These are phyloP conservation scores for Trichoderma gamsii DNA, from an alignment of 495 filamentous ascomycete genomes.

Conservation along the genomic window DNA sequence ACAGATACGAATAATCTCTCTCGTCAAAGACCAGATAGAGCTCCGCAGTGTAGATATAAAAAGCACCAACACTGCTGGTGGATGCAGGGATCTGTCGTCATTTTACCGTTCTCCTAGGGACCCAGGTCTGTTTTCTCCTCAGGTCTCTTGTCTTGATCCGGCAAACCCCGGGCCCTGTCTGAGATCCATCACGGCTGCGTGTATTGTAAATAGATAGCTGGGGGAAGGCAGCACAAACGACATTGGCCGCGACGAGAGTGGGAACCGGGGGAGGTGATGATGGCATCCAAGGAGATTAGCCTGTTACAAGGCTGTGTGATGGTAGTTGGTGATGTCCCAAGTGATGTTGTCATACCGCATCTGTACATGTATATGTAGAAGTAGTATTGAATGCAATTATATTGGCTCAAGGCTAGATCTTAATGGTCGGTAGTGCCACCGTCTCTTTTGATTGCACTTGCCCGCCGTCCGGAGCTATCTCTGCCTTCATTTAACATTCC, in stretches of 20 bases:
- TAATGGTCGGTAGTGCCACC: background rate
- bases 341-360: background rate
- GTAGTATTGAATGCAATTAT: too few species aligned
- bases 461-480: background rate
- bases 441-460: background rate
- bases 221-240: background rate
- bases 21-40: background rate
- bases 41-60: background rate
- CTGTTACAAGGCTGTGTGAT: background rate
- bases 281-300: background rate
- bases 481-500: slow-evolving; percentile 5
- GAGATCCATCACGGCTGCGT: background rate
- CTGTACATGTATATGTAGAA: background rate
- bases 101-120: background rate
- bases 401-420: background rate
- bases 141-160: background rate
- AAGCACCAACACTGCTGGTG: background rate
- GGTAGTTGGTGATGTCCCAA: background rate
- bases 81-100: background rate
- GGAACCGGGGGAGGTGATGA: background rate
- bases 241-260: background rate
- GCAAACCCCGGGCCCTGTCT: background rate
- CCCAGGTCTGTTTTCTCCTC: background rate
- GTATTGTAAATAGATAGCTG: background rate
- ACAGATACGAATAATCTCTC: background rate